These are phyloP conservation scores for Pyrenula massariospora DNA, from an alignment of 495 filamentous ascomycete genomes.

Conservation along the genomic window DNA sequence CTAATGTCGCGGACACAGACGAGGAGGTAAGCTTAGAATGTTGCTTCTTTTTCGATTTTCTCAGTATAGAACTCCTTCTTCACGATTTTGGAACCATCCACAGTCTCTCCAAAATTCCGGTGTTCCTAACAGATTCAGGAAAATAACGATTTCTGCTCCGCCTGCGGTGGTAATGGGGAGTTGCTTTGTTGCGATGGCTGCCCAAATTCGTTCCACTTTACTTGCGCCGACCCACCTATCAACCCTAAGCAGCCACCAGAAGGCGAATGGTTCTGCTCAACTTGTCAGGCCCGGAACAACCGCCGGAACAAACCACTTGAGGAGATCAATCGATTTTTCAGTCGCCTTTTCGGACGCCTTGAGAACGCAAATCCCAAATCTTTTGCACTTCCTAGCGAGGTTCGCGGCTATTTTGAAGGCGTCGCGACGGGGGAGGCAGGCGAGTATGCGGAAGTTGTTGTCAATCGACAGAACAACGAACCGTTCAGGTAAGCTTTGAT, in stretches of 20 bases:
- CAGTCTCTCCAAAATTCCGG: slow-evolving; percentile 1
- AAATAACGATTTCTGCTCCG: slow-evolving; percentile 78
- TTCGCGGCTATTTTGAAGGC: slow-evolving; percentile 63
- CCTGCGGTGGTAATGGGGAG: slow-evolving; percentile 71
- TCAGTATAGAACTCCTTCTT: slow-evolving; percentile 8
- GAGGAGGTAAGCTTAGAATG: slow-evolving; percentile 20
- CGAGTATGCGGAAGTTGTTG: slow-evolving; percentile 57
- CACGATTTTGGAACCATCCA: no score
- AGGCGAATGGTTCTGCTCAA: slow-evolving; percentile 75
- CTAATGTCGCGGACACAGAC: slow-evolving; percentile 13
- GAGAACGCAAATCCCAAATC: slow-evolving; percentile 54
- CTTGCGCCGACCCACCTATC: slow-evolving; percentile 71
- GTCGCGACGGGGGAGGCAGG: slow-evolving; percentile 64
- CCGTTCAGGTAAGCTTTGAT: slow-evolving; percentile 6
- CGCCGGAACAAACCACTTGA: slow-evolving; percentile 18
- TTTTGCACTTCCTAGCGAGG: slow-evolving; percentile 56
- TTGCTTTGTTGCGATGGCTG: slow-evolving; percentile 91
- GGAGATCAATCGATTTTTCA: slow-evolving; percentile 40
- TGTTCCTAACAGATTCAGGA: slow-evolving; percentile 31
- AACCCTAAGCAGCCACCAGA: slow-evolving; percentile 49
- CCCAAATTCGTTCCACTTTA: slow-evolving; percentile 73
- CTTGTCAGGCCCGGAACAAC: slow-evolving; percentile 34
- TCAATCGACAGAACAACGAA: slow-evolving; percentile 15
- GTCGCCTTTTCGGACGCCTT: slow-evolving; percentile 42
- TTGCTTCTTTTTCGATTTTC: neutral